Evolutionary conservation across 2,329 filamentous ascomycete species (phyloP).

Genomic region (Fonsecaea erecta): DNA sequence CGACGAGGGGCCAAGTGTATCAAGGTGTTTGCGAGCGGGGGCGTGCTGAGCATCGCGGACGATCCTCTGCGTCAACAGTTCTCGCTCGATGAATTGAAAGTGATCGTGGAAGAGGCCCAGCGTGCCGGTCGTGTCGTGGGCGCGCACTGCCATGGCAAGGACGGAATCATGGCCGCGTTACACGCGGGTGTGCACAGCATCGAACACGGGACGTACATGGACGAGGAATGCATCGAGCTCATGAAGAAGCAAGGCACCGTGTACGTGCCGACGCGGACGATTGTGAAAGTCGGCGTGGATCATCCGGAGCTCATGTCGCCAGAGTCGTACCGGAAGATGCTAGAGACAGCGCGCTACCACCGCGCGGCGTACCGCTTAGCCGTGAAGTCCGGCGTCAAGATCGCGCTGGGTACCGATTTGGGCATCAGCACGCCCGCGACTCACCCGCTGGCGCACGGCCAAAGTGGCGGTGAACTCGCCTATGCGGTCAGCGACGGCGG

Average conservation of each 20-base stretch:
- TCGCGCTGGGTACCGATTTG: constrained; percentile 57
- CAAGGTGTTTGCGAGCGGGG: constrained; percentile 54
- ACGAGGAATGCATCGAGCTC: constrained; percentile 51
- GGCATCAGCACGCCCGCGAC: constrained; percentile 46
- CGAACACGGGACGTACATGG: constrained; percentile 56
- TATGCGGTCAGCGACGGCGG: constrained; percentile 55
- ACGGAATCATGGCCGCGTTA: constrained; percentile 54
- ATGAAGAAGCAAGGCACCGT: constrained; percentile 54
- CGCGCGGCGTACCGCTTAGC: constrained; percentile 50
- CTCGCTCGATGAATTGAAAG: constrained; percentile 50
- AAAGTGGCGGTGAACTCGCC: constrained; percentile 53
- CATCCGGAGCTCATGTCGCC: constrained; percentile 43
- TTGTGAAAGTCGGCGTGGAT: constrained; percentile 48
- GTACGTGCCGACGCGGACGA: constrained; percentile 52
- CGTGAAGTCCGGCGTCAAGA: constrained; percentile 50
- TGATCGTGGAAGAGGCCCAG: constrained; percentile 52
- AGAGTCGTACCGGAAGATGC: constrained; percentile 46
- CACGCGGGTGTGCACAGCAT: constrained; percentile 53
- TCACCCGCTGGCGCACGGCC: constrained; percentile 45
- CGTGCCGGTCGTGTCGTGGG: constrained; percentile 49
- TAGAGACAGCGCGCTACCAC: constrained; percentile 46
- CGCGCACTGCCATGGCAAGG: constrained; percentile 54
- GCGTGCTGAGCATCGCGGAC: constrained; percentile 51
- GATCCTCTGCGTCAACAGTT: constrained; percentile 53
- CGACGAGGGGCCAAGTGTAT: constrained; percentile 56